Conservation (phyloP, 2,329 filamentous ascomycete genomes). For the Cytospora schulzeri region DNA sequence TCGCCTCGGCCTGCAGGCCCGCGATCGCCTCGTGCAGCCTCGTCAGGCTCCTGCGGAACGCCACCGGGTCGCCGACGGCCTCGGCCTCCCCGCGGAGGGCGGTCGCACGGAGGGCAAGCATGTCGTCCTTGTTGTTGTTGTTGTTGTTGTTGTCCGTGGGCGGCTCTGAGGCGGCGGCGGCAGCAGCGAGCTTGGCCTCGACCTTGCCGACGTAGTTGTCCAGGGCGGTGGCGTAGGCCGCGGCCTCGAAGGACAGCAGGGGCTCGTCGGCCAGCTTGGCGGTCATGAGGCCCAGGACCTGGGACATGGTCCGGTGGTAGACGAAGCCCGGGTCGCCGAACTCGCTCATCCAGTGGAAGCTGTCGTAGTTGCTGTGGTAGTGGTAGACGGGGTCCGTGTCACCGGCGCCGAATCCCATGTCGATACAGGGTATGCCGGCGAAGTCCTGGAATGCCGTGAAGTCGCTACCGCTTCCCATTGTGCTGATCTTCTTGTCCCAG, state of each 20-base stretch:
- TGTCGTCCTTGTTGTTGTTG: slow-evolving; percentile 26
- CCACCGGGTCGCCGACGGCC: slow-evolving; percentile 39
- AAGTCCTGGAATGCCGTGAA: slow-evolving; percentile 71
- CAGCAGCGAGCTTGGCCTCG: slow-evolving; percentile 48
- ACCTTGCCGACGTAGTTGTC: slow-evolving; percentile 54
- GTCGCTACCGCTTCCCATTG: slow-evolving; percentile 67
- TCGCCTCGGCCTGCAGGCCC: slow-evolving; percentile 19
- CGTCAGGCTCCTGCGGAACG: slow-evolving; percentile 44
- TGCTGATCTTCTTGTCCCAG: slow-evolving; percentile 51
- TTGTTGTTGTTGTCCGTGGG: too few relatives aligned
- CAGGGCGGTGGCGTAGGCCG: slow-evolving; percentile 64
- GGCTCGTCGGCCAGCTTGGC: slow-evolving; percentile 63
- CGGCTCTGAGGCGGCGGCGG: slow-evolving; percentile 33
- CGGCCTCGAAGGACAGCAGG: slow-evolving; percentile 65
- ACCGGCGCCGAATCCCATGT: slow-evolving; percentile 54
- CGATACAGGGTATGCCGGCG: slow-evolving; percentile 47
- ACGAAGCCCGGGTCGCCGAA: slow-evolving; percentile 69
- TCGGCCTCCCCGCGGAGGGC: slow-evolving; percentile 28
- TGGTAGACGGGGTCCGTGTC: slow-evolving; percentile 62
- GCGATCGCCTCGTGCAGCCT: slow-evolving; percentile 38
- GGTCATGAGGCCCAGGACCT: slow-evolving; percentile 64
- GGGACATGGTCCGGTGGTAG: slow-evolving; percentile 68
- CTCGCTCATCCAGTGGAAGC: slow-evolving; percentile 79
- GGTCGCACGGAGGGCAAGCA: slow-evolving; percentile 25
- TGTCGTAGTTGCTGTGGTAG: slow-evolving; percentile 86